phyloP scores from a whole-genome alignment of 2,329 filamentous ascomycete genomes.

The Sporothrix protearum region DNA sequence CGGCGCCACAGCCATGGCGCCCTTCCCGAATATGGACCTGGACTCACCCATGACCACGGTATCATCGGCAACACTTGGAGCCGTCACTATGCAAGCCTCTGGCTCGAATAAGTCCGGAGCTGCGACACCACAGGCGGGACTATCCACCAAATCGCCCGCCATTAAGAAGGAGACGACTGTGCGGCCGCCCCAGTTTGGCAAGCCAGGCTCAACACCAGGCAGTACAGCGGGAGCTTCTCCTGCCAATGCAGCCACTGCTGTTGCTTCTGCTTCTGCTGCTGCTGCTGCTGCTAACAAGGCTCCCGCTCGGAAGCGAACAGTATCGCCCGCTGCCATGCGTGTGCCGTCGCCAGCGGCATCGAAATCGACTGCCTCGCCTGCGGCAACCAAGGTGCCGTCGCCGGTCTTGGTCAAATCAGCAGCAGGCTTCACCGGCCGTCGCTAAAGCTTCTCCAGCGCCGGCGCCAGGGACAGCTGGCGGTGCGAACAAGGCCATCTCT shows the following conservation, averaged over 20 bases:
- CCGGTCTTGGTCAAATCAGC: constrained; percentile 24
- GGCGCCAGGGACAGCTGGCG: neutral
- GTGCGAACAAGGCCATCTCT: constrained; percentile 27
- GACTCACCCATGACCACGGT: constrained; percentile 33
- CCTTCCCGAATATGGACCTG: constrained; percentile 57
- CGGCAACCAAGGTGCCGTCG: constrained; percentile 21
- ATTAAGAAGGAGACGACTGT: constrained; percentile 27
- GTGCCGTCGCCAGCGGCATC: constrained; percentile 22
- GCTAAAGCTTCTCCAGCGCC: constrained; percentile 27
- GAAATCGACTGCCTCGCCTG: constrained; percentile 21
- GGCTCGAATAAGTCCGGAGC: constrained; percentile 1
- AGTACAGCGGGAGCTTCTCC: neutral
- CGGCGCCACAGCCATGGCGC: constrained; percentile 41
- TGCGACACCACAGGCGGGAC: neutral
- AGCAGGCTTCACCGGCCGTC: constrained; percentile 17
- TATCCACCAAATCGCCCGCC: constrained; percentile 9
- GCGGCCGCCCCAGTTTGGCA: constrained; percentile 29
- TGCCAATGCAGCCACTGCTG: neutral
- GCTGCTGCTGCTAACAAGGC: neutral
- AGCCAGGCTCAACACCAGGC: constrained; percentile 20
- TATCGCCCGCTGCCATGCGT: constrained; percentile 21
- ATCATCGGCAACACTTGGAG: neutral
- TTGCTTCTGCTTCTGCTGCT: too few relatives aligned
- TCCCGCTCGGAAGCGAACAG: constrained; percentile 6
- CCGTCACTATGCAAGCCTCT: neutral